These are phyloP conservation scores for Coemansia sp. DNA, from an alignment of 192 early-diverging fungal species.

Conservation along the genomic window DNA sequence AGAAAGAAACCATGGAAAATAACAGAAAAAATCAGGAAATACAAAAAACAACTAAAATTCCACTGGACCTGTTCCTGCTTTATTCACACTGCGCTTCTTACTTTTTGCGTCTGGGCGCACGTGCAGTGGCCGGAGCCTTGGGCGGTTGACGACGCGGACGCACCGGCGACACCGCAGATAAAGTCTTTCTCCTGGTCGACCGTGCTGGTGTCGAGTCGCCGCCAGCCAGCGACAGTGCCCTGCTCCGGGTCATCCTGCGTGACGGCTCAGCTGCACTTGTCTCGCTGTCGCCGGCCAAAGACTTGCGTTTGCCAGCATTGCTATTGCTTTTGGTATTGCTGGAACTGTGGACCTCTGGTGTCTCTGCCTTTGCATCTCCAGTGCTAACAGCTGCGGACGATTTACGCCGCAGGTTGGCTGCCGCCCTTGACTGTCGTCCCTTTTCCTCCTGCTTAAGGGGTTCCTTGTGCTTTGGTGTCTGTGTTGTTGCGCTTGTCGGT, in stretches of 20 bases:
- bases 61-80: background rate
- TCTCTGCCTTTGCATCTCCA: background rate
- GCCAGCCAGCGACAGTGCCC: background rate
- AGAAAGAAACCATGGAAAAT: constrained; percentile 1
- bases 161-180: background rate
- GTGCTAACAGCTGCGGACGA: background rate
- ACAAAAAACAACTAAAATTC: background rate
- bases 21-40: background rate
- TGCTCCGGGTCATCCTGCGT: background rate
- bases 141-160: background rate
- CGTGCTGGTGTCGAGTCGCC: background rate
- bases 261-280: background rate
- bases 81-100: background rate
- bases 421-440: background rate
- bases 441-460: background rate
- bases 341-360: too few species aligned
- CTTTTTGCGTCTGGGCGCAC: background rate
- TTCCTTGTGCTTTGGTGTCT: background rate
- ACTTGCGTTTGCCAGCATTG: background rate
- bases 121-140: background rate
- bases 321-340: background rate
- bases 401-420: background rate
- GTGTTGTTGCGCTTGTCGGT: background rate
- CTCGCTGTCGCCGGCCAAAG: background rate
- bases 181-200: background rate